Base-by-base conservation (phyloP, 257 asterid genomes). In the Cordia subcordata region DNA sequence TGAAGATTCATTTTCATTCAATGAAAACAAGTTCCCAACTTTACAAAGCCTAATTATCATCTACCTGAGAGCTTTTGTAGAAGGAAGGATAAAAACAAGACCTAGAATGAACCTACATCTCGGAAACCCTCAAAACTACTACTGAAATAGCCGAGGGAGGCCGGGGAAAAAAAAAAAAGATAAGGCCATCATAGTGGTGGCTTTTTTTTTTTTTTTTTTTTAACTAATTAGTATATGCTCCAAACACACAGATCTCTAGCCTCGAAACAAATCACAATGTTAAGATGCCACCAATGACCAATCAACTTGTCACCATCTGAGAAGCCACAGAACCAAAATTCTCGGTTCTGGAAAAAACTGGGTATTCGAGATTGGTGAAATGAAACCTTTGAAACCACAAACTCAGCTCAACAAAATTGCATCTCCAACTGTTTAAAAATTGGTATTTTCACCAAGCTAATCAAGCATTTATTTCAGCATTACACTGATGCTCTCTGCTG, bases 401-500 rank as follows among this genome's bases (percentile, higher is more conserved):
- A 23, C 72, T 18, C 10, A 44, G 37, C 35, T 49, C 27, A 58
- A 37, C 60, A 58, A 62, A 58, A 60, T 51, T 63, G 53, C 32
- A 0, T n/a, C 19, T 14, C 51, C 54, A 17, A 13, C 38, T 49
- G n/a, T 10, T 11, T 58, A 0, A 10, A 23, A 23, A 53, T 32
- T 33, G 35, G n/a, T 18, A 17, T 47, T 11, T 47, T 47, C 53
- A 15, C 11, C 20, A n/a, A 5, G 53, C 39, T 27, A 51, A 16
- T 73, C 82, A 85, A 53, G 92, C 87, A 59, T 88, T 92, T 55
- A 88, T 92, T 61, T 92, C 98, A 5, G 96, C 95, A 73, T 92
- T 88, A 71, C 98, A 92, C 72, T 82, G 98, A 70, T 85, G 63
- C 80, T 88, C 99, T 71, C 99, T 75, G 77, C 95, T 86, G 75